Base-by-base conservation (phyloP, 129 eudicot genomes). In the Sambucus nigra region DNA sequence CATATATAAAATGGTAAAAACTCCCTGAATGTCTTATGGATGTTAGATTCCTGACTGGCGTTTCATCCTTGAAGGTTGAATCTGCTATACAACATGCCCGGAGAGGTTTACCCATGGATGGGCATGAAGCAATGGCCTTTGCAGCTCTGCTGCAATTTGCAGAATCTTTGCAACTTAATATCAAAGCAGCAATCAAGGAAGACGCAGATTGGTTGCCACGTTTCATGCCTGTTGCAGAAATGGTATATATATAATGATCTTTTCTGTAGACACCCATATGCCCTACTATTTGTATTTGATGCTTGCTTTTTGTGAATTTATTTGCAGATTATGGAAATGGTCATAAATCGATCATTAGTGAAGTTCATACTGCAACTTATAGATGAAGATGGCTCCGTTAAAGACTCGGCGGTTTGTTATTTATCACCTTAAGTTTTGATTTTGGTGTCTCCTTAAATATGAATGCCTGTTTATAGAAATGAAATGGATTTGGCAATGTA, bases 301-400 rank as follows among this genome's bases (percentile, higher is more conserved):
- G 38, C 28, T 38, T 18, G 32, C 4, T 42, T 57, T 53, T 42
- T 33, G 21, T 22, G 7, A 25, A 29, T 41, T n/a, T 47, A 18
- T 66, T 66, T 48, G 57, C 89, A 91, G 98, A 85, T 91, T 49
- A 44, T 74, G 83, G 84, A 70, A 19, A 52, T 87, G 64, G 64
- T 75, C 27, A 48, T 74, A 47, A 82, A 60, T 68, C 76, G 74
- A 47, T 67, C 95, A 21, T 59, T 91, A 31, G 46, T 72, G 4
- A 91, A 80, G 78, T 74, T 80, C 62, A 70, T 85, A 25, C 70
- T 51, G 23, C 88, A 76, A 62, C 84, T 88, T 60, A 62, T 88
- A 31, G 88, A 84, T 71, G 88, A 81, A 75, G 97, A 88, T 75
- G 98, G 98, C 45, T 69, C 67, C 23, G 89, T 91, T 16, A 91